Base-by-base conservation (phyloP, 192 early-diverging fungal species). In the Phlyctochytrium bullatum region DNA sequence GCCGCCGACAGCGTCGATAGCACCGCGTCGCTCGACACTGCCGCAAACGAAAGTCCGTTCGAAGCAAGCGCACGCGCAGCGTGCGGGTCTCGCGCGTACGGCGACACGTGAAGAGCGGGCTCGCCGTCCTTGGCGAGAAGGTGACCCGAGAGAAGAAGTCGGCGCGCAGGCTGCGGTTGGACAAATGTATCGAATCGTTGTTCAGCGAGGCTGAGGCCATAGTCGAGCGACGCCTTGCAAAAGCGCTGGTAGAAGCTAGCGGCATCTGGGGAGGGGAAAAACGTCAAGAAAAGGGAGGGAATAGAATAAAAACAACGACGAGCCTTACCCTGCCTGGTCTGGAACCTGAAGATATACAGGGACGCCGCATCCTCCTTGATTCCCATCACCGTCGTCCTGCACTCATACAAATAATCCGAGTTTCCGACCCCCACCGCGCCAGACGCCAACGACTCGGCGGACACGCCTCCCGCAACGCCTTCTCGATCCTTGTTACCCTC, bases 401-500 rank as follows among this genome's bases (percentile, higher is more conserved):
- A 66, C 36, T 66, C 65, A 40, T 36, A 40, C 31, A 66, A 25
- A 66, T 61, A 66, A 33, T 66, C 65, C 33, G 61, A 62, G 25
- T 34, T 34, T n/a, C 28, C 32, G 20, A 20, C 40, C 40, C 40
- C 40, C 6, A 47, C 40, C 40, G 40, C 6, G 20, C n/a, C n/a
- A n/a, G n/a, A n/a, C n/a, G n/a, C n/a, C n/a, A n/a, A n/a, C n/a
- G n/a, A n/a, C n/a, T n/a, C n/a, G n/a, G n/a, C n/a, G n/a, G n/a
- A n/a, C n/a, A n/a, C n/a, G n/a, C n/a, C n/a, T n/a, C n/a, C n/a
- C n/a, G n/a, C n/a, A n/a, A n/a, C n/a, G n/a, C n/a, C n/a, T n/a
- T n/a, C n/a, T n/a, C n/a, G n/a, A n/a, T n/a, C n/a, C n/a, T n/a
- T n/a, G n/a, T n/a, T n/a, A n/a, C n/a, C n/a, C n/a, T n/a, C n/a